Percentiles rank a stretch among this genome's conserved stretches.
These are phyloP conservation scores for Fragaria ananassa DNA, from an alignment of 306 rosid genomes.

Conservation along the genomic window DNA sequence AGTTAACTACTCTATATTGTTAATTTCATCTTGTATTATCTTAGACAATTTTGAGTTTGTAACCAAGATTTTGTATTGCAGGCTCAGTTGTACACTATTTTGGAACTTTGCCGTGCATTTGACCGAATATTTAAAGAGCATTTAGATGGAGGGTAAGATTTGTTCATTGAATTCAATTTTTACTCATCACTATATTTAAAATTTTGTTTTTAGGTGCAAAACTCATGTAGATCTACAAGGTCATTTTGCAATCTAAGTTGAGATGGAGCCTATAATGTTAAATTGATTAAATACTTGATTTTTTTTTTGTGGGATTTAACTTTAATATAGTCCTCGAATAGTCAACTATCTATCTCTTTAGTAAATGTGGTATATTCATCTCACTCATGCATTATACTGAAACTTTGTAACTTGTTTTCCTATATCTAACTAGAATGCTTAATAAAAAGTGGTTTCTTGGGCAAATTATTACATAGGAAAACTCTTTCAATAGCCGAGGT, in stretches of 20 bases:
- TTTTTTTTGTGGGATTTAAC: no score
- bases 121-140: constrained; percentile 97
- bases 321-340: neutral
- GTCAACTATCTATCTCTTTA: neutral
- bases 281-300: neutral
- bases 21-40: constrained; percentile 1
- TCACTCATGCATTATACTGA: neutral
- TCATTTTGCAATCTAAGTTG: neutral
- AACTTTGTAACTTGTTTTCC: neutral
- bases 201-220: constrained; percentile 14
- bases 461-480: neutral
- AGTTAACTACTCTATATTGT: constrained; percentile 30
- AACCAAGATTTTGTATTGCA: constrained; percentile 31
- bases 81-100: constrained; percentile 91
- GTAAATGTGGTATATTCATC: neutral
- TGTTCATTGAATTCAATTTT: constrained; percentile 2
- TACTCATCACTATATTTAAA: neutral
- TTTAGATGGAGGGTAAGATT: constrained; percentile 90
- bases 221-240: constrained; percentile 6
- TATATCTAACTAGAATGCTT: neutral
- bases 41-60: constrained; percentile 9
- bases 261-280: neutral
- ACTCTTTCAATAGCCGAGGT: neutral
- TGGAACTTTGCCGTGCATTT: constrained; percentile 95
- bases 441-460: neutral